These are phyloP conservation scores for Pythium phragmiticola DNA, from an alignment of 352 stramenopile species.

Conservation along the genomic window DNA sequence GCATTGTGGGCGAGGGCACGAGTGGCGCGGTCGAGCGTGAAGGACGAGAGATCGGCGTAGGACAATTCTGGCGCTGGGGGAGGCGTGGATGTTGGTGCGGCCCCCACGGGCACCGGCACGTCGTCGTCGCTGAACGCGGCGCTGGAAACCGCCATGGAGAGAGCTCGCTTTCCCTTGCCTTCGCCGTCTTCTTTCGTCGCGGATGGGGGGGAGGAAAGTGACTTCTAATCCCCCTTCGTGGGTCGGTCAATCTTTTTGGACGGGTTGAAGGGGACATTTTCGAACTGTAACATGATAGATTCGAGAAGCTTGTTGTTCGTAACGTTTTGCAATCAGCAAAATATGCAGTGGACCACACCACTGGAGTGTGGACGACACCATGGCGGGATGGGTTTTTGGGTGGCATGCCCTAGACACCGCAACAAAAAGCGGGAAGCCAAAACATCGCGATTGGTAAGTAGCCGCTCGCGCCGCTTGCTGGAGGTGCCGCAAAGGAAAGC, in stretches of 20 bases:
- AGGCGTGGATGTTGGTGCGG: background rate
- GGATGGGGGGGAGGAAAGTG: background rate
- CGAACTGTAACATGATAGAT: constrained; percentile 17
- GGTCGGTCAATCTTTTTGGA: background rate
- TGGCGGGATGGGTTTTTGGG: constrained; percentile 19
- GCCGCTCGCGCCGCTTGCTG: background rate
- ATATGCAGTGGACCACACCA: constrained; percentile 16
- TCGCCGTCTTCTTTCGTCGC: background rate
- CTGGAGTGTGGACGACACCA: constrained; percentile 4
- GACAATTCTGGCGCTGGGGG: background rate
- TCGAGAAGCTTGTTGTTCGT: constrained; percentile 4
- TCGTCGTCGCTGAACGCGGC: constrained; percentile 17
- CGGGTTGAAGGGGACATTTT: constrained; percentile 15
- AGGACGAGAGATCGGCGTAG: constrained; percentile 8
- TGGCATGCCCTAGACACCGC: background rate
- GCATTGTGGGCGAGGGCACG: background rate
- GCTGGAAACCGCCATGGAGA: constrained; percentile 22
- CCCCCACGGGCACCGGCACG: background rate
- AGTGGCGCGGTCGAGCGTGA: constrained; percentile 8
- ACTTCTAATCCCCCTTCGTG: constrained; percentile 1
- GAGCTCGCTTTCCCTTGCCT: background rate
- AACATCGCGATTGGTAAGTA: constrained; percentile 14
- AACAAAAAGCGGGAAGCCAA: background rate
- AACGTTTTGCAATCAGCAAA: constrained; percentile 3
- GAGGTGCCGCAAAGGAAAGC: background rate